Base-by-base conservation (phyloP, 345 rosid species). In the Boechera divaricarpa region DNA sequence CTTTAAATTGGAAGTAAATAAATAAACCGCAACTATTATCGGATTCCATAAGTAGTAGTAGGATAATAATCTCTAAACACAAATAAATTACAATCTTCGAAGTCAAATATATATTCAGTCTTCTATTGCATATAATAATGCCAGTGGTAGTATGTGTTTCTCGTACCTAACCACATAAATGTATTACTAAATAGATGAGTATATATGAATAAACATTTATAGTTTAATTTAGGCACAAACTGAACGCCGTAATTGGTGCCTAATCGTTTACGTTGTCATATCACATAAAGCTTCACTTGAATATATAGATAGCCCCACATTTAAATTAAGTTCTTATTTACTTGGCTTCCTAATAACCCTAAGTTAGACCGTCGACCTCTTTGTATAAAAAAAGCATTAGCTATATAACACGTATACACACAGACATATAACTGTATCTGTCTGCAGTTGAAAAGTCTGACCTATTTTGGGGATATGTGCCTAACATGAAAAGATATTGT, bases 391-490 rank as follows among this genome's bases (percentile, higher is more conserved):
- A 52, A 21, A 26, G 38, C 45, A 59, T 41, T n/a, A 21, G 18
- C 54, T 59, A 58, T 66, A 45, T 6, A 21, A 21, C 49, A 73
- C 4, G 38, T 36, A 60, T 11, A 70, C 28, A 69, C 32, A 63
- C 2, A 33, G 5, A 33, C 2, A 9, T 21, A 53, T 77, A 71
- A 72, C 68, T 65, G 68, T 65, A 71, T 57, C 55, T 53, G 64
- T 60, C 59, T 59, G 63, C 70, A 67, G 82, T 73, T 79, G 82
- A 79, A 72, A 67, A 60, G 78, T 73, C 77, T 79, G 78, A 73
- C 78, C 70, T 63, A 28, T 42, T 66, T 65, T 67, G 12, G 69
- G 73, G 74, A 73, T 73, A 61, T 61, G 74, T 67, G 78, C 82
- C 82, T 73, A 79, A 79, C 78, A 67, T 61, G 21, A n/a, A 64